Evolutionary conservation across 2,329 filamentous ascomycete genomes (phyloP).

Genomic region (Phialophora expanda): DNA sequence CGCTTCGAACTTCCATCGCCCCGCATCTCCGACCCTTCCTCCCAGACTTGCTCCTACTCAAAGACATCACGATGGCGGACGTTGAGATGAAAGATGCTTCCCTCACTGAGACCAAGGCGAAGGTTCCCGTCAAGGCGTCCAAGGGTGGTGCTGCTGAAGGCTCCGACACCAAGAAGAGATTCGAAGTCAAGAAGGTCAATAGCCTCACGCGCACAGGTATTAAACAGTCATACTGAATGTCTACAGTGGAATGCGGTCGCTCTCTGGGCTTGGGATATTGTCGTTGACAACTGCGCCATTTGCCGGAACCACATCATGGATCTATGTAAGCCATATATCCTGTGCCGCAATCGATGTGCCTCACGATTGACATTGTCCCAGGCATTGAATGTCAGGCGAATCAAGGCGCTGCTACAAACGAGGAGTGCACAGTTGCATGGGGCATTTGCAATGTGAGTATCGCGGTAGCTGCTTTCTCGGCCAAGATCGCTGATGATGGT

Average conservation of each 20-base stretch:
- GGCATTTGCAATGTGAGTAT: constrained; percentile 91
- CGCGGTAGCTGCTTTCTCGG: constrained; percentile 36
- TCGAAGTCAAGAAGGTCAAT: constrained; percentile 96
- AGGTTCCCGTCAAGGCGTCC: constrained; percentile 62
- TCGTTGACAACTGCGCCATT: constrained; percentile 99
- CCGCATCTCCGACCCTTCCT: constrained; percentile 9
- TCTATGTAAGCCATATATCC: constrained; percentile 68
- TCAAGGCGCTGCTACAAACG: constrained; percentile 93
- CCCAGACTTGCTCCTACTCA: background rate
- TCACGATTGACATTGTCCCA: constrained; percentile 45
- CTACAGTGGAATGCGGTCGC: constrained; percentile 95
- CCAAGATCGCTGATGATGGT: constrained; percentile 15
- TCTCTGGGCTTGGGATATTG: constrained; percentile 99
- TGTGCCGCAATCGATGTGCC: background rate
- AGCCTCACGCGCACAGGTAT: constrained; percentile 33
- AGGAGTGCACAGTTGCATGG: constrained; percentile 99
- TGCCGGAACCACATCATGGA: constrained; percentile 99
- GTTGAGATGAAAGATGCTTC: constrained; percentile 94
- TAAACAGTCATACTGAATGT: constrained; percentile 48
- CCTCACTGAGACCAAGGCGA: constrained; percentile 57
- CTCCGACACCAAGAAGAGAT: constrained; percentile 83
- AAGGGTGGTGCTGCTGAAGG: constrained; percentile 58
- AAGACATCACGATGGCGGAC: constrained; percentile 73
- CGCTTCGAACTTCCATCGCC: background rate
- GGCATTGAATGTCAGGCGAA: constrained; percentile 99